Percentiles rank a stretch among this genome's conserved stretches.
Conservation (phyloP, 371 early-diverging fungal species). For the Basidiobolus meristosporus region DNA sequence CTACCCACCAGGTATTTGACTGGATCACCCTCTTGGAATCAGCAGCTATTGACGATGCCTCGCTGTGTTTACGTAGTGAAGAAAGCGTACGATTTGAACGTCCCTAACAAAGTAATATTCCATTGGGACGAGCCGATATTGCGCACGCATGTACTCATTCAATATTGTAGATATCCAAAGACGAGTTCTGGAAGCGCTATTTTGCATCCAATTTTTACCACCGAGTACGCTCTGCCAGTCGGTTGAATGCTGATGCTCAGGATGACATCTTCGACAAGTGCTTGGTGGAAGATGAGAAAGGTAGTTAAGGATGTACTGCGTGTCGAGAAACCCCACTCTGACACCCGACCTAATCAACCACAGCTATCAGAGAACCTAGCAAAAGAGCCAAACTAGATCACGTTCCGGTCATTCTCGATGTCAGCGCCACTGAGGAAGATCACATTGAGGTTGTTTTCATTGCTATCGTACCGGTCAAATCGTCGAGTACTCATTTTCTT, state of each 20-base stretch:
- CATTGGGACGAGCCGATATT: background rate
- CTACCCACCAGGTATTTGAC: constrained; percentile 71
- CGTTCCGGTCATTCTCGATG: constrained; percentile 47
- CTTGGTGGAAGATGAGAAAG: constrained; percentile 59
- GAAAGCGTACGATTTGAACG: constrained; percentile 64
- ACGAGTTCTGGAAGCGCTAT: constrained; percentile 78
- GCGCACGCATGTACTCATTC: background rate
- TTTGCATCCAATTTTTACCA: constrained; percentile 75
- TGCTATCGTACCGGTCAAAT: too few species aligned
- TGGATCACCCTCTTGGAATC: too few species aligned
- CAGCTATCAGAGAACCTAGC: constrained; percentile 7
- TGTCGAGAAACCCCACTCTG: too few species aligned
- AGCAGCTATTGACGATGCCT: too few species aligned
- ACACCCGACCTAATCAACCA: too few species aligned
- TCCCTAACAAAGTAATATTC: constrained; percentile 48
- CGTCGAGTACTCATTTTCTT: too few species aligned
- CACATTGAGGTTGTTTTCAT: constrained; percentile 26
- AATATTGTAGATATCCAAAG: constrained; percentile 32
- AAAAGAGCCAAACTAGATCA: constrained; percentile 19
- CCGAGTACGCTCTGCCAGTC: constrained; percentile 40
- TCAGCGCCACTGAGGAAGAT: constrained; percentile 64
- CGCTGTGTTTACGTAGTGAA: constrained; percentile 23
- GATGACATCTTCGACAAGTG: constrained; percentile 77
- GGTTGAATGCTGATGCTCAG: constrained; percentile 28
- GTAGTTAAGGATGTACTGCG: constrained; percentile 13